Evolutionary conservation across 2,329 filamentous ascomycete genomes (phyloP).

Genomic region (Cephalotrichum gorgonifer): DNA sequence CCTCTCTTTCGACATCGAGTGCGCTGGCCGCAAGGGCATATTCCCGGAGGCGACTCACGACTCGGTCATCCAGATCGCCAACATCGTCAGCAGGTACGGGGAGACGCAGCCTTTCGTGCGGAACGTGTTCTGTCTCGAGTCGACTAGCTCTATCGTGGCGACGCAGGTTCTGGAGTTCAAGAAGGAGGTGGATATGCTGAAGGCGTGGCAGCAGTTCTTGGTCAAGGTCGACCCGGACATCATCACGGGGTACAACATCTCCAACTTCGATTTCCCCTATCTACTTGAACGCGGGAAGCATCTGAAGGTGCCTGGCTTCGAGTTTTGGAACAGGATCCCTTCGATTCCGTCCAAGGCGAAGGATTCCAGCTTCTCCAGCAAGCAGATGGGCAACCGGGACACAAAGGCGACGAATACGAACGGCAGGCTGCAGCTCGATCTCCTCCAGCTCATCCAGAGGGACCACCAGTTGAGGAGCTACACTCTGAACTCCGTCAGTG

Average conservation of each 20-base stretch:
- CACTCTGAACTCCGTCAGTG: slow-evolving; percentile 90
- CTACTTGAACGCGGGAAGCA: slow-evolving; percentile 79
- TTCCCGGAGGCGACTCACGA: slow-evolving; percentile 90
- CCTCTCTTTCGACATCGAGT: slow-evolving; percentile 97
- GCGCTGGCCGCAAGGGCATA: slow-evolving; percentile 91
- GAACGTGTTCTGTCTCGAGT: slow-evolving; percentile 92
- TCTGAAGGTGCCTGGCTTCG: slow-evolving; percentile 69
- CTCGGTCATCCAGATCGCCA: slow-evolving; percentile 96
- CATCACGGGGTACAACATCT: slow-evolving; percentile 97
- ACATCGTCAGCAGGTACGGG: slow-evolving; percentile 88
- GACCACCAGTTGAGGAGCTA: slow-evolving; percentile 95
- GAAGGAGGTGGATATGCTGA: slow-evolving; percentile 80
- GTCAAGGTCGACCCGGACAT: slow-evolving; percentile 89
- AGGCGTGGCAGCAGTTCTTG: slow-evolving; percentile 82
- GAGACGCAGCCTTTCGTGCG: slow-evolving; percentile 92
- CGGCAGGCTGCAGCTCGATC: slow-evolving; percentile 81
- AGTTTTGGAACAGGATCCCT: slow-evolving; percentile 76
- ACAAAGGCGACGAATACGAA: slow-evolving; percentile 93
- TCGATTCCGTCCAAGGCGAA: slow-evolving; percentile 61
- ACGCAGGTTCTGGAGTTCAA: slow-evolving; percentile 82
- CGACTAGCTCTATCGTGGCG: slow-evolving; percentile 86
- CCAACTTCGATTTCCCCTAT: slow-evolving; percentile 98
- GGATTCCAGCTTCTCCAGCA: slow-evolving; percentile 85
- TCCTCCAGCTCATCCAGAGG: slow-evolving; percentile 88
- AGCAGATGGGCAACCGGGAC: slow-evolving; percentile 95